Percentiles rank a stretch among this genome's conserved stretches.
phyloP scores from a whole-genome alignment of 2,329 filamentous ascomycete species.

The Fusarium piperis region DNA sequence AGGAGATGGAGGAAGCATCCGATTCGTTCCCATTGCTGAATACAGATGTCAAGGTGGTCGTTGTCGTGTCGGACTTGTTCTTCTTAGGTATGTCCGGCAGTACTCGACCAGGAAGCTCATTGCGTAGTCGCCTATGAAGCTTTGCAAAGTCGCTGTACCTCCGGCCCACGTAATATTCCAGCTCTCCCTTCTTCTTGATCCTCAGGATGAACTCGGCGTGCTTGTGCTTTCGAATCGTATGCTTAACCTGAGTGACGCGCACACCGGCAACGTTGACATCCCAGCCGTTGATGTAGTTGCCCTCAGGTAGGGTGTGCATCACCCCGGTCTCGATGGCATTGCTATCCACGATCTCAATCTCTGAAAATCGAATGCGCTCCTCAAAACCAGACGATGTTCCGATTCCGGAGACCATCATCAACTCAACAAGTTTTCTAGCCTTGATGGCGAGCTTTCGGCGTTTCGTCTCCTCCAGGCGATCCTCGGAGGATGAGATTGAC shows the following conservation, averaged over 20 bases:
- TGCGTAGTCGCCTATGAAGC: constrained; percentile 80
- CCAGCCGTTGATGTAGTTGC: constrained; percentile 94
- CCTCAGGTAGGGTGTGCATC: constrained; percentile 86
- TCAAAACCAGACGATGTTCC: constrained; percentile 97
- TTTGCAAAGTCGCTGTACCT: constrained; percentile 89
- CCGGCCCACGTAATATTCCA: constrained; percentile 82
- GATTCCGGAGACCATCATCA: constrained; percentile 99
- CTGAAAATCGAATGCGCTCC: constrained; percentile 94
- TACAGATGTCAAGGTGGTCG: constrained; percentile 65
- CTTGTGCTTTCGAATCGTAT: constrained; percentile 88
- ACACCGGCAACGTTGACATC: constrained; percentile 93
- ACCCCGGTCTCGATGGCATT: constrained; percentile 92
- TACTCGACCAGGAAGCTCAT: constrained; percentile 90
- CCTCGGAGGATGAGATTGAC: constrained; percentile 95
- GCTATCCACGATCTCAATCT: constrained; percentile 95
- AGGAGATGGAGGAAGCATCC: constrained; percentile 83
- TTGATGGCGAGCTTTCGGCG: constrained; percentile 90
- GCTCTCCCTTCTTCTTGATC: constrained; percentile 79
- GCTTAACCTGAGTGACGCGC: constrained; percentile 80
- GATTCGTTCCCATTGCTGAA: constrained; percentile 72
- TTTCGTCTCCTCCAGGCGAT: constrained; percentile 95
- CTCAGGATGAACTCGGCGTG: constrained; percentile 94
- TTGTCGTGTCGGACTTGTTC: constrained; percentile 81
- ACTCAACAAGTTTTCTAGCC: constrained; percentile 92
- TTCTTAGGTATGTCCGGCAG: constrained; percentile 88